A percentile compares a stretch with the other conserved stretches of the same genome.
Evolutionary conservation across 495 filamentous ascomycete genomes (phyloP).

Genomic region (Hypoxylon subgilvum): DNA sequence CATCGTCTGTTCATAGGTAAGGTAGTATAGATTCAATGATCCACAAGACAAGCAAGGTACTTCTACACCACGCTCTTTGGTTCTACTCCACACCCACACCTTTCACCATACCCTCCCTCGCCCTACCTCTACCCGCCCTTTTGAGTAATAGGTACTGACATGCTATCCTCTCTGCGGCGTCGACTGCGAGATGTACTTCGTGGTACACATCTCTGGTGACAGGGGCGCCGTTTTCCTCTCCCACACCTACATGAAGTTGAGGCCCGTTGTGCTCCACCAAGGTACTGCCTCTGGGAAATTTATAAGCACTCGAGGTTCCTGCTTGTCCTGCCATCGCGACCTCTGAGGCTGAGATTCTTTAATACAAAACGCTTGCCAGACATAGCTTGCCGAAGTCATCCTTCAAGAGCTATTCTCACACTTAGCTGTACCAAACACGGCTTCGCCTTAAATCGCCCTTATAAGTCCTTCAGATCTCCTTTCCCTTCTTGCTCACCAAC

Average conservation of each 20-base stretch:
- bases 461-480: conserved; percentile 30
- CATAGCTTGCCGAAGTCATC: conserved; percentile 28
- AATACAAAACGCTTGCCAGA: conserved; percentile 42
- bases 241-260: conserved; percentile 38
- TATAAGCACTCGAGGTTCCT: conserved; percentile 42
- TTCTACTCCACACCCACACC: conserved; percentile 35
- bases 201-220: conserved; percentile 27
- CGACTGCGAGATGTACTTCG: conserved; percentile 26
- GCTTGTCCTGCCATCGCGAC: conserved; percentile 34
- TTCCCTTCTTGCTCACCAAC: conserved; percentile 5
- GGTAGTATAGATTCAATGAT: conserved; percentile 17
- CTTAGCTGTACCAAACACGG: conserved; percentile 14
- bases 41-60: conserved; percentile 35
- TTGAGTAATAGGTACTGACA: conserved; percentile 34
- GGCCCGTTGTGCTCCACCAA: conserved; percentile 36
- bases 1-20: conserved; percentile 11
- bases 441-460: conserved; percentile 25
- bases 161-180: conserved; percentile 26
- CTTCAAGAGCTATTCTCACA: conserved; percentile 22
- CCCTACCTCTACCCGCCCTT: conserved; percentile 38
- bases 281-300: conserved; percentile 44
- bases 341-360: conserved; percentile 43
- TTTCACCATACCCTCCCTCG: conserved; percentile 23
- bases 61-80: conserved; percentile 11
- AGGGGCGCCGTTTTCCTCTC: conserved; percentile 25